Percentiles rank a stretch among this genome's conserved stretches.
These are phyloP conservation scores for Cinnamomum chago DNA, from an alignment of 164 flowering plant species.

Conservation along the genomic window DNA sequence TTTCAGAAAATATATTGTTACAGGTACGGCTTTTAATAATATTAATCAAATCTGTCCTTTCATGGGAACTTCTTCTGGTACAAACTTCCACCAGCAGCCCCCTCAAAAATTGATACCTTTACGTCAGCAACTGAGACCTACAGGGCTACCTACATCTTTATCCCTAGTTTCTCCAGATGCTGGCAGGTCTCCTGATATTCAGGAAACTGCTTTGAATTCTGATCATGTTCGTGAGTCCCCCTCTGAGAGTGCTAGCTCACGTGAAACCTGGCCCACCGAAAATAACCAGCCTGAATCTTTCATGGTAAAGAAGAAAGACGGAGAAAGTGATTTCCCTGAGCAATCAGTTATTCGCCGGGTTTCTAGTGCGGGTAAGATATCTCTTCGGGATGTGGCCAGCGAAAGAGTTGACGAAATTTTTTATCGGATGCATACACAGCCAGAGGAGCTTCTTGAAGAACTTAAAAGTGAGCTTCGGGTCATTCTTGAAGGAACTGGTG, in stretches of 20 bases:
- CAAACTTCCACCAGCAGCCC: constrained; percentile 27
- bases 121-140: constrained; percentile 29
- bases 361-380: constrained; percentile 61
- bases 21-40: neutral
- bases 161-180: constrained; percentile 27
- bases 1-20: neutral
- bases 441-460: constrained; percentile 71
- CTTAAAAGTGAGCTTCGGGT: constrained; percentile 67
- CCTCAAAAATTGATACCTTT: constrained; percentile 29
- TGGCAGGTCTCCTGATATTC: constrained; percentile 7
- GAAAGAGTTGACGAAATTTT: constrained; percentile 72
- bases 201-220: constrained; percentile 33
- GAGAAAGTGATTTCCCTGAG: constrained; percentile 53
- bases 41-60: neutral
- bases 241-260: constrained; percentile 91
- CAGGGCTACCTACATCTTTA: constrained; percentile 31
- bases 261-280: constrained; percentile 75
- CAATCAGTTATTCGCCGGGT: constrained; percentile 63
- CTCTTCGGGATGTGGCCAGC: constrained; percentile 67
- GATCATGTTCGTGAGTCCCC: constrained; percentile 78
- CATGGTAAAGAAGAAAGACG: constrained; percentile 47
- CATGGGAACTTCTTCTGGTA: constrained; percentile 25
- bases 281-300: constrained; percentile 30
- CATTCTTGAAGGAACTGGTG: constrained; percentile 83
- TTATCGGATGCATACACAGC: constrained; percentile 61